Evolutionary conservation across 352 stramenopile species (phyloP), one percentile per base, ranked within the genome.

Genomic region (Globisporangium perplexum): DNA sequence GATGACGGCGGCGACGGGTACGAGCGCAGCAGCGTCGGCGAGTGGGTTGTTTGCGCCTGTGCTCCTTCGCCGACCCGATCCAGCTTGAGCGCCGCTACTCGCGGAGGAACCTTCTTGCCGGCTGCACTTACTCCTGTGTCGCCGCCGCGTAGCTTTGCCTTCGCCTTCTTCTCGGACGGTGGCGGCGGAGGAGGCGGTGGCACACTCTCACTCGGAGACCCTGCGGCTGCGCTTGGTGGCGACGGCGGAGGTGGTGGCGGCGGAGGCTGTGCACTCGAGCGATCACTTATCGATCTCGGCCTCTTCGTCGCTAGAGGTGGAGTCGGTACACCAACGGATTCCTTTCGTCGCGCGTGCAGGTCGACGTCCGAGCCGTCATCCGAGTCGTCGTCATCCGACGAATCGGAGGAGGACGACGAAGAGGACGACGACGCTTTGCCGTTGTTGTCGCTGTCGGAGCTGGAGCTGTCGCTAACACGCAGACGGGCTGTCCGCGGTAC

Each of bases 391-490:
- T 51, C 15, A 28, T 57, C 35, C 1, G 26, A 60, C 2, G 70
- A 80, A 14, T 55, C 66, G 54, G 61, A 72, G 2, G 71, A 77
- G 6, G 70, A 77, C 4, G 72, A 75, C 2, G 69, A 72, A 4
- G 56, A 60, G 14, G 47, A 53, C 33, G 31, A 48, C 28, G 42
- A 55, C 15, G 55, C 60, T 20, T 72, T 75, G 39, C 57, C 50
- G 15, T 59, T 62, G 2, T 62, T 70, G 44, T 65, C 79, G 28
- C 67, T 68, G 1, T 88, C 75, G 15, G 77, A 87, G 62, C 75
- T 89, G 1, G 77, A 88, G 55, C 72, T 91, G 43, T 81, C 49
- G 26, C 72, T 88, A 43, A 84, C 71, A 24, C 74, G 55, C 10
- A 86, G 68, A 7, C 66, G 62, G 10, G 61, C 62, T 26, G 30